Evolutionary conservation across 257 asterid species (phyloP).

Genomic region (Solanum lycopersicoides): DNA sequence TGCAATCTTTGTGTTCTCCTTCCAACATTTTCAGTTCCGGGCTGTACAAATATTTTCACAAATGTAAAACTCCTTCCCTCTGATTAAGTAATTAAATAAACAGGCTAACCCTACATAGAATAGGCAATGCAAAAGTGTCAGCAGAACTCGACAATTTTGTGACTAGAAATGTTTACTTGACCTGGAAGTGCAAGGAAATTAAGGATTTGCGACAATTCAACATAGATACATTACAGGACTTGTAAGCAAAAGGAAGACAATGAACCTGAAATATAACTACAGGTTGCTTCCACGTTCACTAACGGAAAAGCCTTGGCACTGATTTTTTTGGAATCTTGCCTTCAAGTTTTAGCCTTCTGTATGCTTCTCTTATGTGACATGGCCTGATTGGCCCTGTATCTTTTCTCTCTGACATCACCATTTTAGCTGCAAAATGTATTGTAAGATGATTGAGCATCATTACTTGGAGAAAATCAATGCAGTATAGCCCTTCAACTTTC

Average conservation of each 20-base stretch:
- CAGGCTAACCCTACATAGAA: not conserved
- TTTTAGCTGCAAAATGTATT: conserved; percentile 47
- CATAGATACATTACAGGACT: not conserved
- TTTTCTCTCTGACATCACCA: conserved; percentile 73
- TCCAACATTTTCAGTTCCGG: not conserved
- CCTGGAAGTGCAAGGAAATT: not conserved
- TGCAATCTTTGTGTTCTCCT: not conserved
- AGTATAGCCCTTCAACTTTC: not conserved
- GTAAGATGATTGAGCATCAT: not conserved
- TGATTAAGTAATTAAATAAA: not conserved
- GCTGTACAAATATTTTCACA: not conserved
- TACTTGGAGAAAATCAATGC: not conserved
- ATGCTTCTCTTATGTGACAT: conserved; percentile 92
- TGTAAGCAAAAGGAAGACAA: not conserved
- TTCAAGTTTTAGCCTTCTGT: conserved; percentile 75
- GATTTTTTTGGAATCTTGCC: conserved; percentile 82
- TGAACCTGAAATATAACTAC: not conserved
- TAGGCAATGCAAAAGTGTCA: not conserved
- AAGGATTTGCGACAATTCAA: not conserved
- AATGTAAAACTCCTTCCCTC: not conserved
- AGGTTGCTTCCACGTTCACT: conserved; percentile 2
- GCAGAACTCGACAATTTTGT: not conserved
- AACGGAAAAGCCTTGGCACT: conserved; percentile 81
- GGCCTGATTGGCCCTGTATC: conserved; percentile 95
- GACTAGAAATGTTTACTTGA: not conserved